Conservation (phyloP, 495 filamentous ascomycete species). For the Penicillium angulare region DNA sequence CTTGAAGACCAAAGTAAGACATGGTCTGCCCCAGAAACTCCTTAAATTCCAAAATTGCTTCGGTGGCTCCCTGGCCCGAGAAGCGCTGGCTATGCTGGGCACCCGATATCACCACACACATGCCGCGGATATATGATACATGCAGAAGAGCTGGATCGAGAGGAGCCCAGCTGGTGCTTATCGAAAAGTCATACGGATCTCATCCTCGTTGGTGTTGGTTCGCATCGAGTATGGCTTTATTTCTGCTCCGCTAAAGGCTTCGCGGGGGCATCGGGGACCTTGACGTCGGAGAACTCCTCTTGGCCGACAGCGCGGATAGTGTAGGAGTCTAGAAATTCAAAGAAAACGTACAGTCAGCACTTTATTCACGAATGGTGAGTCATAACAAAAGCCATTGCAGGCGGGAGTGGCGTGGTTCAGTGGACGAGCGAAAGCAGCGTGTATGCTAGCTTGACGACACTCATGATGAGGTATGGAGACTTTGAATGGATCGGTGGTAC, state of each 20-base stretch:
- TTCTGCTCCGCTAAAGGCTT: conserved; percentile 13
- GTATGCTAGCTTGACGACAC: too few species aligned
- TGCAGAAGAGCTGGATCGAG: conserved; percentile 1
- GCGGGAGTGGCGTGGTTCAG: background rate
- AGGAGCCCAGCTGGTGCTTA: background rate
- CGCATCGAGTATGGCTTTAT: background rate
- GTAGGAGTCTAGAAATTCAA: conserved; percentile 63
- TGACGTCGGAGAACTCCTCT: conserved; percentile 97
- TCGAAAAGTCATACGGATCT: background rate
- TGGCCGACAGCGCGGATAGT: conserved; percentile 88
- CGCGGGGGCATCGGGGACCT: conserved; percentile 70
- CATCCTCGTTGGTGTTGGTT: background rate
- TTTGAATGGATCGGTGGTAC: conserved; percentile 27
- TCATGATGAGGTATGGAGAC: too few species aligned
- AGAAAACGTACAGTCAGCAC: background rate
- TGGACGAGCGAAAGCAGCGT: background rate
- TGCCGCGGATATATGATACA: conserved; percentile 19
- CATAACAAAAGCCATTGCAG: background rate
- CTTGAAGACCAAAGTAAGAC: conserved; percentile 13
- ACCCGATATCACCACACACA: background rate
- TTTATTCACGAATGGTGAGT: background rate
- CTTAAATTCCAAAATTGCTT: conserved; percentile 27
- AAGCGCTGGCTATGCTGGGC: conserved; percentile 1
- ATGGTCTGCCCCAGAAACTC: conserved; percentile 24
- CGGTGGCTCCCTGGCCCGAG: conserved; percentile 8